Conservation (phyloP, 139 green algal genomes). For the Penium margaritaceum region DNA sequence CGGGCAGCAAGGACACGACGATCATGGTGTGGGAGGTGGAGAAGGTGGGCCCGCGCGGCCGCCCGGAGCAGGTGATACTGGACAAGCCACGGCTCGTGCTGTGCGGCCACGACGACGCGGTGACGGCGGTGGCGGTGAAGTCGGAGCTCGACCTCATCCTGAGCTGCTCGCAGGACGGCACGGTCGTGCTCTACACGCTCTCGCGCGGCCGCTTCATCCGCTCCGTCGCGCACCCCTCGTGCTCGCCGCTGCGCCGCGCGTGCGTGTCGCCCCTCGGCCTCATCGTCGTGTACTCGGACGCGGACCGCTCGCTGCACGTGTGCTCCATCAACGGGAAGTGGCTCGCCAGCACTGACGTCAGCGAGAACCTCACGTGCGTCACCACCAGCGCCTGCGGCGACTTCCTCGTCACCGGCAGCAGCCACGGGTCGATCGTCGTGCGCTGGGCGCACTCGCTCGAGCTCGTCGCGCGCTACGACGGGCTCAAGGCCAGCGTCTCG, state of each 20-base stretch:
- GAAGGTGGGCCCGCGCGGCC: not conserved
- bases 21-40: slow-evolving; percentile 59
- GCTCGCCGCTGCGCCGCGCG: slow-evolving; percentile 4
- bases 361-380: slow-evolving; percentile 9
- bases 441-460: slow-evolving; percentile 17
- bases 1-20: slow-evolving; percentile 59
- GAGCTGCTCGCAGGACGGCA: slow-evolving; percentile 45
- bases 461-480: slow-evolving; percentile 13
- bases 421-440: slow-evolving; percentile 10
- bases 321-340: slow-evolving; percentile 9
- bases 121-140: slow-evolving; percentile 54
- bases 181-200: slow-evolving; percentile 60
- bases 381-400: slow-evolving; percentile 10
- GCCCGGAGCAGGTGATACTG: not conserved
- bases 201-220: slow-evolving; percentile 47
- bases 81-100: slow-evolving; percentile 50
- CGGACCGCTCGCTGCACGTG: slow-evolving; percentile 13
- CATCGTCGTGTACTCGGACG: slow-evolving; percentile 27
- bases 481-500: not conserved
- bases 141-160: slow-evolving; percentile 58
- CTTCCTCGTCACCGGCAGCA: slow-evolving; percentile 26
- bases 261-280: not conserved
- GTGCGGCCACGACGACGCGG: slow-evolving; percentile 56
- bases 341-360: slow-evolving; percentile 10
- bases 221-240: slow-evolving; percentile 26